phyloP scores from a whole-genome alignment of 768 basidiomycete species.

The Asterophora lycoperdoides region DNA sequence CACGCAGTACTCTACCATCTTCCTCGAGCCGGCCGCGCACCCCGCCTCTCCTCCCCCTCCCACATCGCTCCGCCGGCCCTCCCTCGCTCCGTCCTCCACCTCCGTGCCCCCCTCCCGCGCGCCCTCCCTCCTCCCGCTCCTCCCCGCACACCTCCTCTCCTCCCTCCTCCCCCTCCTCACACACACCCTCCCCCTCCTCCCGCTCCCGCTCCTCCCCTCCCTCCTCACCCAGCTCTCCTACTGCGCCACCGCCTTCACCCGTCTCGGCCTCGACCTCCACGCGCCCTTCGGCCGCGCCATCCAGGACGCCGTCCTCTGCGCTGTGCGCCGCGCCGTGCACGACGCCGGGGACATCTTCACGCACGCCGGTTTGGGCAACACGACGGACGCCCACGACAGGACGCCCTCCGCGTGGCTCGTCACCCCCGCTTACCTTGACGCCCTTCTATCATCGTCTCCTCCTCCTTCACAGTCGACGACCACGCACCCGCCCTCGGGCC shows the following conservation, averaged over 20 bases:
- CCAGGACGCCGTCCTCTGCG: conserved; percentile 35
- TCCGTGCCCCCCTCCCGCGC: conserved; percentile 2
- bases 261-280: conserved; percentile 91
- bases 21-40: conserved; percentile 55
- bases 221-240: conserved; percentile 92
- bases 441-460: not conserved
- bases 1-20: conserved; percentile 85
- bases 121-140: conserved; percentile 57
- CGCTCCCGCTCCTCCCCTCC: conserved; percentile 67
- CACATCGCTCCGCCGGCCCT: conserved; percentile 4
- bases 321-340: conserved; percentile 49
- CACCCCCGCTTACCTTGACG: conserved; percentile 27
- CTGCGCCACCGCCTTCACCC: conserved; percentile 85
- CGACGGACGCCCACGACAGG: too few relatives aligned
- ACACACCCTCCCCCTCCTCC: conserved; percentile 55
- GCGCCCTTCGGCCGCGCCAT: conserved; percentile 64
- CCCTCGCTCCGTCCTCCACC: not conserved
- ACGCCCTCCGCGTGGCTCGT: conserved; percentile 53
- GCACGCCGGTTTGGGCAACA: conserved; percentile 6
- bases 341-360: conserved; percentile 6
- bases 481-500: conserved; percentile 27
- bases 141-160: conserved; percentile 55
- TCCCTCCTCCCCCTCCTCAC: conserved; percentile 67
- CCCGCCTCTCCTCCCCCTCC: conserved; percentile 13
- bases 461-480: conserved; percentile 11